A percentile compares a stretch with the other conserved stretches of the same genome.
Evolutionary conservation across 2,329 filamentous ascomycete species (phyloP).

Genomic region (Trichoderma sp.): DNA sequence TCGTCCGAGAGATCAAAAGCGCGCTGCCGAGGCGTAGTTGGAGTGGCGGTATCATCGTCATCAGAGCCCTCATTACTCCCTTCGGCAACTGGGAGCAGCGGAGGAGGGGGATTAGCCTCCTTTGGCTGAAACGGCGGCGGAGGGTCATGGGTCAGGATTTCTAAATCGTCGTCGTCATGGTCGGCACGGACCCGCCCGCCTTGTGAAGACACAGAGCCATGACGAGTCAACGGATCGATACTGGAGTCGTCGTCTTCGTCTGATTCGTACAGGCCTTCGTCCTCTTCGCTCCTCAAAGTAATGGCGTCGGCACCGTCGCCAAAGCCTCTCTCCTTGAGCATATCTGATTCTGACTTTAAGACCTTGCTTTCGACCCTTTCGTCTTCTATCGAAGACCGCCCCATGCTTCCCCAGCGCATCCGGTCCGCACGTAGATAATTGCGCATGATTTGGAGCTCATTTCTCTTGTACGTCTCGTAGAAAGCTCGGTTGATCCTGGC

Average conservation of each 20-base stretch:
- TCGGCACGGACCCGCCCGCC: neutral
- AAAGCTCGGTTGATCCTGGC: slow-evolving; percentile 47
- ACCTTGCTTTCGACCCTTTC: slow-evolving; percentile 40
- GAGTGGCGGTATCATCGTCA: slow-evolving; percentile 13
- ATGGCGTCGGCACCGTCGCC: slow-evolving; percentile 33
- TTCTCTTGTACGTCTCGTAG: slow-evolving; percentile 47
- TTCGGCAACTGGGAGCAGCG: neutral
- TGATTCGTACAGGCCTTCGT: slow-evolving; percentile 30
- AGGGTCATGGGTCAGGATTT: slow-evolving; percentile 8
- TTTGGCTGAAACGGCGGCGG: slow-evolving; percentile 17
- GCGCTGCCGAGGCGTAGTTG: slow-evolving; percentile 20
- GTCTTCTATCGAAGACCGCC: slow-evolving; percentile 28
- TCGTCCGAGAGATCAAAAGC: slow-evolving; percentile 24
- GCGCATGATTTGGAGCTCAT: slow-evolving; percentile 44
- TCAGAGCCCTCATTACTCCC: slow-evolving; percentile 1
- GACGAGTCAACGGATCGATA: neutral
- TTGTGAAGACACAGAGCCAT: neutral
- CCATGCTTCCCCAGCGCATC: slow-evolving; percentile 25
- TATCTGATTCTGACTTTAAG: slow-evolving; percentile 33
- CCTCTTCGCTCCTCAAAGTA: slow-evolving; percentile 35
- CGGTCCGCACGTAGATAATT: slow-evolving; percentile 37
- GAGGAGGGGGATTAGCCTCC: slow-evolving; percentile 18
- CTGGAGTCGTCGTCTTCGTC: slow-evolving; percentile 28
- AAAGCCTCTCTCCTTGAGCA: slow-evolving; percentile 32
- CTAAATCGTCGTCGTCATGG: slow-evolving; percentile 13